These are phyloP conservation scores for Aegilops bicornis DNA, from an alignment of 176 grass and related monocot genomes.

Conservation along the genomic window DNA sequence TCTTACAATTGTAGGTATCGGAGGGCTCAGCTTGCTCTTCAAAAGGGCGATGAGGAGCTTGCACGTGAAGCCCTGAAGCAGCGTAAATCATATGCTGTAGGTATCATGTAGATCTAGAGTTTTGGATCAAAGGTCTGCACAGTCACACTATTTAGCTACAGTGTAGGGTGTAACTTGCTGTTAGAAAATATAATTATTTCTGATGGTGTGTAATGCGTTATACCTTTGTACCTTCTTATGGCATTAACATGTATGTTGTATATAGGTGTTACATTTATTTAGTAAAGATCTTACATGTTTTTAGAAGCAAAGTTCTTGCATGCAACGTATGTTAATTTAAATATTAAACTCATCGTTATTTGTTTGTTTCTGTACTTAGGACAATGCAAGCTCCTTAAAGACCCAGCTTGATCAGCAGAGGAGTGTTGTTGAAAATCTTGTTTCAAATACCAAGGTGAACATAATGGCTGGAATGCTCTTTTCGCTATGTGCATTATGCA, in stretches of 20 bases:
- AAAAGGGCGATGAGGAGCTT: slow-evolving; percentile 97
- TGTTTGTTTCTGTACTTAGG: slow-evolving; percentile 45
- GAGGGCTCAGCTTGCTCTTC: slow-evolving; percentile 96
- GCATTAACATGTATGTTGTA: slow-evolving; percentile 1
- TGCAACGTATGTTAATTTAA: slow-evolving; percentile 7
- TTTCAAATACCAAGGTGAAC: slow-evolving; percentile 87
- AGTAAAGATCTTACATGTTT: background rate
- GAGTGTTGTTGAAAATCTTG: slow-evolving; percentile 84
- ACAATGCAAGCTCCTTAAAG: slow-evolving; percentile 86
- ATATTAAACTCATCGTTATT: slow-evolving; percentile 15
- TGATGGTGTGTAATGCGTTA: background rate
- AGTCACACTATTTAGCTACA: background rate
- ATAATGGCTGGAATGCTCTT: background rate
- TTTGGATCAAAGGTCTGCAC: background rate
- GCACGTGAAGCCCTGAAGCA: slow-evolving; percentile 97
- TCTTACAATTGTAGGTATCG: slow-evolving; percentile 61
- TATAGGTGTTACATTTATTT: background rate
- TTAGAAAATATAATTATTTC: background rate
- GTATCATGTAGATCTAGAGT: slow-evolving; percentile 41
- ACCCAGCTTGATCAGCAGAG: slow-evolving; percentile 95
- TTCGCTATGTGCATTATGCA: background rate
- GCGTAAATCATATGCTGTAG: slow-evolving; percentile 98
- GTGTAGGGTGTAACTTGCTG: background rate
- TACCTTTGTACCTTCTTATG: background rate
- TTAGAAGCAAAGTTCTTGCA: background rate